Conservation (phyloP, 1,284 basidiomycete species). For the Moesziomyces globuligerus region DNA sequence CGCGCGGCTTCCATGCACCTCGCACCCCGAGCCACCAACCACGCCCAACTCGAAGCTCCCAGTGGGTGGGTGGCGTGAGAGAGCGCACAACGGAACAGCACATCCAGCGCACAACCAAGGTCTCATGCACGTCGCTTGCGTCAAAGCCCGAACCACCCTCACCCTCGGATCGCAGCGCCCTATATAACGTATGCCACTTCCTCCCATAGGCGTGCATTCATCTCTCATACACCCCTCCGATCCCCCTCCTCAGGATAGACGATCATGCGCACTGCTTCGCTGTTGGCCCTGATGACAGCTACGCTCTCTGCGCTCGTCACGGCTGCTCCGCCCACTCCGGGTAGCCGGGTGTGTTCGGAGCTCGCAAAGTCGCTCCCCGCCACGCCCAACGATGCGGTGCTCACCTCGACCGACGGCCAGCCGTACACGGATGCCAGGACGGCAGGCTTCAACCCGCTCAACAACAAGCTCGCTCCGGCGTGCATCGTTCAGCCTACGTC, state of each 20-base stretch:
- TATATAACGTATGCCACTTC: neutral
- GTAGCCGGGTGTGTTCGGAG: neutral
- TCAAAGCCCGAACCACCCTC: no score
- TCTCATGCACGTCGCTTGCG: no score
- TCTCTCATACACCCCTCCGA: neutral
- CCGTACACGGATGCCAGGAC: slow-evolving; percentile 11
- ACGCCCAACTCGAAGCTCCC: no score
- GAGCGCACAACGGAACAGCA: no score
- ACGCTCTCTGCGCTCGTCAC: neutral
- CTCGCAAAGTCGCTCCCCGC: neutral
- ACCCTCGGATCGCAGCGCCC: no score
- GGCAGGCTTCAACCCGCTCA: slow-evolving; percentile 28
- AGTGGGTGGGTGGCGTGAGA: no score
- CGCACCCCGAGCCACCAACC: no score
- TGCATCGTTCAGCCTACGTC: slow-evolving; percentile 35
- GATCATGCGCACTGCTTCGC: neutral
- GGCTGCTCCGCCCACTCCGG: no score
- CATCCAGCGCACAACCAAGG: no score
- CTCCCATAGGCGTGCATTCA: neutral
- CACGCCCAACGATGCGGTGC: neutral
- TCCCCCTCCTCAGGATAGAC: neutral
- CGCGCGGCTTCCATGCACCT: no score
- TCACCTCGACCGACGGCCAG: slow-evolving; percentile 8
- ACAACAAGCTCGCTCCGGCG: slow-evolving; percentile 19
- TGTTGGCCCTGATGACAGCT: neutral